Evolutionary conservation across 2,329 filamentous ascomycete species (phyloP).

Genomic region (Epichloe brachyelytri): DNA sequence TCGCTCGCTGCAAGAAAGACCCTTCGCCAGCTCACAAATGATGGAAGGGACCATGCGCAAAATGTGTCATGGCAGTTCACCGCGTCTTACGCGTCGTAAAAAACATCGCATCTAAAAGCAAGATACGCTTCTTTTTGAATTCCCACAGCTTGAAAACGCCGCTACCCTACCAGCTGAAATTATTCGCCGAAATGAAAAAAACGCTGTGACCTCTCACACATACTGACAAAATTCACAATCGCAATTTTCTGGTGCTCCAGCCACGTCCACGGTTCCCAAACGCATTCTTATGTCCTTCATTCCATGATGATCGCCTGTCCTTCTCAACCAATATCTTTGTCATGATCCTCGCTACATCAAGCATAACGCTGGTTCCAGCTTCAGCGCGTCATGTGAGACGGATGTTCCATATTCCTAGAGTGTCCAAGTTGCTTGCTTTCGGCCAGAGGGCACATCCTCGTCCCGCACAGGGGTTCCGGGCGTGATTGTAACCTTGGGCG

Average conservation of each 20-base stretch:
- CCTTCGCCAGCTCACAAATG: too few relatives aligned
- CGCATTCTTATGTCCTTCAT: neutral
- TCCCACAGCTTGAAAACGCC: neutral
- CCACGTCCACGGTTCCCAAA: neutral
- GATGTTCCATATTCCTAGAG: slow-evolving; percentile 22
- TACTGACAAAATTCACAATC: neutral
- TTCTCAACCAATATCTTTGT: neutral
- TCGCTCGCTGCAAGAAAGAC: too few relatives aligned
- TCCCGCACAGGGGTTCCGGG: slow-evolving; percentile 29
- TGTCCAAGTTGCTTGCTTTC: slow-evolving; percentile 33
- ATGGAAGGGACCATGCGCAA: too few relatives aligned
- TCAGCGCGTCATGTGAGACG: slow-evolving; percentile 22
- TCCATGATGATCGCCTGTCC: neutral
- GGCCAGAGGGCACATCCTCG: slow-evolving; percentile 16
- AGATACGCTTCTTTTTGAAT: neutral
- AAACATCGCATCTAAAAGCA: neutral
- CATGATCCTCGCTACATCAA: neutral
- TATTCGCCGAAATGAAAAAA: neutral
- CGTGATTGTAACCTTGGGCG: slow-evolving; percentile 6
- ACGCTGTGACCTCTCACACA: neutral
- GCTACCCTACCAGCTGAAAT: neutral
- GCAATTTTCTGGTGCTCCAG: neutral
- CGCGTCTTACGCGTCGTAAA: too few relatives aligned
- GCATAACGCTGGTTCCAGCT: neutral
- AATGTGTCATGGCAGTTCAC: too few relatives aligned